These are phyloP conservation scores for Xylariomycetidae sp. DNA, from an alignment of 2,329 filamentous ascomycete genomes.

Conservation along the genomic window DNA sequence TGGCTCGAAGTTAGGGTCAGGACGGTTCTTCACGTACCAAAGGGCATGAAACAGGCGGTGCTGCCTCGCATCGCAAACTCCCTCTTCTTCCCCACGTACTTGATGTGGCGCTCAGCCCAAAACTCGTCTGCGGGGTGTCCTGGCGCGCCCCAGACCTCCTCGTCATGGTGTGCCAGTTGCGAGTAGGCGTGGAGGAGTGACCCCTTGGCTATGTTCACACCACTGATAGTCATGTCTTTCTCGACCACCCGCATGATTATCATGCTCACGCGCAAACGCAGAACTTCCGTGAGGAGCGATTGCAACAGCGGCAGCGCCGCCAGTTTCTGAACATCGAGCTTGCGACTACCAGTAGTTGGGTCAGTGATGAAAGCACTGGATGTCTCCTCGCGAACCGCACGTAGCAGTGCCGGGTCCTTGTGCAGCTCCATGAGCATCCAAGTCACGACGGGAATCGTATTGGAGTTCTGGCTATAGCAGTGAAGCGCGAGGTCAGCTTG, in stretches of 20 bases:
- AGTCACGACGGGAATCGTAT: not conserved
- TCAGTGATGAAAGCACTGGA: conserved; percentile 1
- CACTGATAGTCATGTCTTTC: conserved; percentile 1
- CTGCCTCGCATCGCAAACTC: conserved; percentile 1
- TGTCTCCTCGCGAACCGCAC: not conserved
- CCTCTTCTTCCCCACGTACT: not conserved
- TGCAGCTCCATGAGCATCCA: conserved; percentile 1
- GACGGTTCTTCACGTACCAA: not conserved
- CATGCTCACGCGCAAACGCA: conserved; percentile 1
- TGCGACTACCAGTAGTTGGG: not conserved
- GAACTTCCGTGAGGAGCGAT: not conserved
- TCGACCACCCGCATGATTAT: conserved; percentile 1
- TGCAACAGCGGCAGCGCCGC: not conserved
- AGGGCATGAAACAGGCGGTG: not conserved
- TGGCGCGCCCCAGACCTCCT: not conserved
- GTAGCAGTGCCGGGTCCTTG: not conserved
- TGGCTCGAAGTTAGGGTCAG: not conserved
- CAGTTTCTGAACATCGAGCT: not conserved
- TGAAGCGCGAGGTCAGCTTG: not conserved
- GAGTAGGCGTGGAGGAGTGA: not conserved
- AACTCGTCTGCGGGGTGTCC: conserved; percentile 1
- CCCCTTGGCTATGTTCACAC: not conserved
- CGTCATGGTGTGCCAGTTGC: conserved; percentile 1
- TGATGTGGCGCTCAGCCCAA: conserved; percentile 1
- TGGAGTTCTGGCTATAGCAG: conserved; percentile 1